Conservation (phyloP, 148 eudicot genomes). For the Limonium bicolor region DNA sequence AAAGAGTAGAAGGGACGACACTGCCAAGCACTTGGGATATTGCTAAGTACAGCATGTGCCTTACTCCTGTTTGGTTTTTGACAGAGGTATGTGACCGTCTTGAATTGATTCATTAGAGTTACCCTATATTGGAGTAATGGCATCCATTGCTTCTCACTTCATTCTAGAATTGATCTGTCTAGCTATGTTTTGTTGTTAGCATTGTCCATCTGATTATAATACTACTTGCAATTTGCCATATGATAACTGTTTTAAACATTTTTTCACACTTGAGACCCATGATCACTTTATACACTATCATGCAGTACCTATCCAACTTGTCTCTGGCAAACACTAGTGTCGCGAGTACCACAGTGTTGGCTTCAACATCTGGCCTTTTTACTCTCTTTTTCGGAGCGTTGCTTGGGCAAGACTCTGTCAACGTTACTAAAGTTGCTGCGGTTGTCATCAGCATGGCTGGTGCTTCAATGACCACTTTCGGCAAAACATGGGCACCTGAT, state of each 20-base stretch:
- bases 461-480: constrained; percentile 26
- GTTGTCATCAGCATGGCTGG: constrained; percentile 31
- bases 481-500: constrained; percentile 32
- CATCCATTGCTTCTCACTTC: background rate
- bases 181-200: background rate
- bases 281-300: background rate
- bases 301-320: constrained; percentile 30
- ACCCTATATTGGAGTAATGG: background rate
- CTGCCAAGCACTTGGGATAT: constrained; percentile 15
- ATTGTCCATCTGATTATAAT: too few species aligned
- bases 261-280: background rate
- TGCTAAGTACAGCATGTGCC: constrained; percentile 18
- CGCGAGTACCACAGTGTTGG: constrained; percentile 27
- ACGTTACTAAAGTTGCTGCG: constrained; percentile 12
- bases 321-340: constrained; percentile 36
- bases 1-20: constrained; percentile 19
- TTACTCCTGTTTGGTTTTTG: constrained; percentile 29
- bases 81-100: constrained; percentile 14
- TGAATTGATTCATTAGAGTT: background rate
- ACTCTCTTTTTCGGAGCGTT: constrained; percentile 31
- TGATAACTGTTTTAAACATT: background rate
- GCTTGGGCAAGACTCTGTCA: constrained; percentile 20
- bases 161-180: background rate
- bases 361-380: constrained; percentile 34
- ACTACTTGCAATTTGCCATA: background rate